A percentile compares a stretch with the other conserved stretches of the same genome.
phyloP scores from a whole-genome alignment of 305 asterid species.

The Fraxinus floribunda region DNA sequence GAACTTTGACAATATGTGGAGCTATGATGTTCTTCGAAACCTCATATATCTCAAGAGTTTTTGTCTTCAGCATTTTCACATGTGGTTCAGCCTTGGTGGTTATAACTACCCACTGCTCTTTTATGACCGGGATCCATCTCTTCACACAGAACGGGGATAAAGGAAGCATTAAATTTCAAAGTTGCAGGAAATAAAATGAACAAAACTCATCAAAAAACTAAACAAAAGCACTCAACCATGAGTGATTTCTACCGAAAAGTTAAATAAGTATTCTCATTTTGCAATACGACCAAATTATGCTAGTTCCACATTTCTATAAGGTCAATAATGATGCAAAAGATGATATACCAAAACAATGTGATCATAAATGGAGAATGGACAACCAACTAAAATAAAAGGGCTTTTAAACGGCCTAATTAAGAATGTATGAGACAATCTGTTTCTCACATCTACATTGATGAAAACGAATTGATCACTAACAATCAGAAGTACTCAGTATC shows the following conservation, averaged over 20 bases:
- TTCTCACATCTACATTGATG: slow-evolving; percentile 11
- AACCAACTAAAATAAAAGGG: background rate
- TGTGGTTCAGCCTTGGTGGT: slow-evolving; percentile 65
- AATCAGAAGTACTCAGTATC: slow-evolving; percentile 9
- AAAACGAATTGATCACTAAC: slow-evolving; percentile 15
- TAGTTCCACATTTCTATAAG: background rate
- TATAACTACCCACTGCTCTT: slow-evolving; percentile 74
- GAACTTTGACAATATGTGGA: slow-evolving; percentile 67
- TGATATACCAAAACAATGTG: slow-evolving; percentile 1
- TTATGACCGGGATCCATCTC: slow-evolving; percentile 78
- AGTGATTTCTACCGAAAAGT: background rate
- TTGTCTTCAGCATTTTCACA: slow-evolving; percentile 50
- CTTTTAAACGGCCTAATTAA: background rate
- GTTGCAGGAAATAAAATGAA: background rate
- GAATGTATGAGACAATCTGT: background rate
- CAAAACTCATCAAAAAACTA: background rate
- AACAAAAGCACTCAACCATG: background rate
- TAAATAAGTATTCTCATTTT: background rate
- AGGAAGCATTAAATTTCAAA: slow-evolving; percentile 5
- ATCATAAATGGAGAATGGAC: background rate
- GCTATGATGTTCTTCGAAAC: slow-evolving; percentile 54
- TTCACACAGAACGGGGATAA: slow-evolving; percentile 33
- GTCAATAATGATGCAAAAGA: background rate
- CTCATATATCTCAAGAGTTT: slow-evolving; percentile 61
- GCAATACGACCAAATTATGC: background rate